Evolutionary conservation across 257 asterid species (phyloP), one percentile per base, ranked within the genome.

Genomic region (Solanum acaule): DNA sequence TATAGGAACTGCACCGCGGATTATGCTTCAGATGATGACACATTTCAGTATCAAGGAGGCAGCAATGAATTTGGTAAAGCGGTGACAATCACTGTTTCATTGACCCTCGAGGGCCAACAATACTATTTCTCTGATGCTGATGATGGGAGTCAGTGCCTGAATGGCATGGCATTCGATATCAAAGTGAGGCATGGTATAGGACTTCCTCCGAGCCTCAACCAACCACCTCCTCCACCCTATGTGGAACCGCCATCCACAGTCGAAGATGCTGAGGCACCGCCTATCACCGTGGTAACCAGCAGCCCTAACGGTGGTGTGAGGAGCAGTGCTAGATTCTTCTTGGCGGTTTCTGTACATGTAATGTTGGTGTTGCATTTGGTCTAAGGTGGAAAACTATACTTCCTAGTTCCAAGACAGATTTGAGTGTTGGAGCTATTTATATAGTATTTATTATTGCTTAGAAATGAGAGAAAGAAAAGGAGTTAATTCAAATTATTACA

Each of bases 131-230:
- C 99, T 1, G 95, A 88, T 23, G 95, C 96, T 4, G 90, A 88
- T 49, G 99, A 95, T 84, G 99, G 99, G 46, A 88, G 25, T 7
- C 98, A 93, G 76, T 96, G 98, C 90, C 90, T 44, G 27, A 86
- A 92, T 0, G 98, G 99, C 14, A 91, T 95, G 98, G 96, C 96
- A 76, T 95, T 96, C 49, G 68, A 85, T 89, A 94, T 96, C 90
- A 95, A 90, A 56, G 99, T 96, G 87, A 63, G 46, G 35, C 94
- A 75, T 52, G 99, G 99, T 22, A 77, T 86, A 10, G 99, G 99
- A 12, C 98, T 96, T 78, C 98, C 99, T 2, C 98, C 95, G 1
- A 94, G 92, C 92, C 99, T 96, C 89, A 95, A 92, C 91, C 94
- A 92, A 31, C 98, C 98, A 1, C 98, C 98, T 11, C 99, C 98